A percentile compares a stretch with the other conserved stretches of the same genome.
phyloP scores from a whole-genome alignment of 148 eudicot species.

The Rhododendron vialii region DNA sequence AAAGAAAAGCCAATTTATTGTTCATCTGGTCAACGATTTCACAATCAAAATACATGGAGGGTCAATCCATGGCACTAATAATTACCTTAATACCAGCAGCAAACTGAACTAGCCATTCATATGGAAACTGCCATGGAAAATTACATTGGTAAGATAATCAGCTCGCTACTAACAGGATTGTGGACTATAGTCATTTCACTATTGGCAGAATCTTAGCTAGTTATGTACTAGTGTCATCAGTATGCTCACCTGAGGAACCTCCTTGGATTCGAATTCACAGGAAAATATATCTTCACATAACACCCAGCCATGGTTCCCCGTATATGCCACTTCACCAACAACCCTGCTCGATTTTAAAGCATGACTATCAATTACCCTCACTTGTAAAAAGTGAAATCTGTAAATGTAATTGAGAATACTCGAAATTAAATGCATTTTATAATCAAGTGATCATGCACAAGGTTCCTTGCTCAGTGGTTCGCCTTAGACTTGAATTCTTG shows the following conservation, averaged over 20 bases:
- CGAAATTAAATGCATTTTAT: not conserved
- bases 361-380: not conserved
- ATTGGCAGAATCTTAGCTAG: not conserved
- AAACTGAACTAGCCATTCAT: constrained; percentile 63
- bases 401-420: not conserved
- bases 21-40: not conserved
- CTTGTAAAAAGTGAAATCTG: not conserved
- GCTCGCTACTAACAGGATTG: not conserved
- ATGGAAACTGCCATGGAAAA: constrained; percentile 44
- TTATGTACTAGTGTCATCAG: not conserved
- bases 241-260: constrained; percentile 42
- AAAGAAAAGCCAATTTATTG: not conserved
- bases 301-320: constrained; percentile 52
- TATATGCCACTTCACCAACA: constrained; percentile 57
- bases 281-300: constrained; percentile 33
- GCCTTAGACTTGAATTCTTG: not conserved
- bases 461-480: not conserved
- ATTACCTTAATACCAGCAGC: constrained; percentile 72
- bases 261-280: constrained; percentile 24
- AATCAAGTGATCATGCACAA: not conserved
- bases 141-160: constrained; percentile 6
- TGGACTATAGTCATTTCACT: not conserved
- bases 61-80: not conserved
- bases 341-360: constrained; percentile 37
- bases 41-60: not conserved